These are phyloP conservation scores for Oenanthe sinensis DNA, from an alignment of 129 eudicot species.

Conservation along the genomic window DNA sequence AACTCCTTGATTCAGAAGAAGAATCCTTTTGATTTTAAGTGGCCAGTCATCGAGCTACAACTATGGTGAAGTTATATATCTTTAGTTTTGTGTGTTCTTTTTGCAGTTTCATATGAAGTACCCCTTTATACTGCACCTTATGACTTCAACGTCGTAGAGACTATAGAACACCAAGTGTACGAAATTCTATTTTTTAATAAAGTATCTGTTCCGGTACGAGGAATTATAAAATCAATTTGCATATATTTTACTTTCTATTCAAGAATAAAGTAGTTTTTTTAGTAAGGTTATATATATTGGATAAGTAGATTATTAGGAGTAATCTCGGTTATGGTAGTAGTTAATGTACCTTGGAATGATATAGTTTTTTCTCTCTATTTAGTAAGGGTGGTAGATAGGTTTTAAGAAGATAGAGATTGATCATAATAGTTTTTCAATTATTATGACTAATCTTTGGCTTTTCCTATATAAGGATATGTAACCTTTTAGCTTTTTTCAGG, in stretches of 20 bases:
- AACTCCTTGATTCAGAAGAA: background rate
- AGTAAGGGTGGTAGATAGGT: background rate
- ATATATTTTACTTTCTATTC: too few species aligned
- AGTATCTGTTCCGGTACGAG: too few species aligned
- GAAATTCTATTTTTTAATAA: background rate
- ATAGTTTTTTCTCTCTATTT: too few species aligned
- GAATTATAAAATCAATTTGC: too few species aligned
- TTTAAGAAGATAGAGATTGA: background rate
- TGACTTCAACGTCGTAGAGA: background rate
- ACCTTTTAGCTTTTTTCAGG: background rate
- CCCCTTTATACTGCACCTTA: background rate
- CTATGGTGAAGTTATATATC: background rate
- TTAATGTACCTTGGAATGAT: background rate
- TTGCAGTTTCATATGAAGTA: background rate
- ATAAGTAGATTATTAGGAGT: background rate
- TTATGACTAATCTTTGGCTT: background rate
- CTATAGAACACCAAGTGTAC: background rate
- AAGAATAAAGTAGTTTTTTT: background rate
- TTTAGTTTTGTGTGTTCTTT: background rate
- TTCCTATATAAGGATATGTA: too few species aligned
- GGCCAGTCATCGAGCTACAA: background rate
- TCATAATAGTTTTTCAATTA: too few species aligned
- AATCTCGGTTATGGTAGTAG: background rate
- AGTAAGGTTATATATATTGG: too few species aligned
- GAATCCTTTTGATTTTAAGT: background rate